Evolutionary conservation across 768 basidiomycete species (phyloP).

Genomic region (Rubroboletus pulcherrimus): DNA sequence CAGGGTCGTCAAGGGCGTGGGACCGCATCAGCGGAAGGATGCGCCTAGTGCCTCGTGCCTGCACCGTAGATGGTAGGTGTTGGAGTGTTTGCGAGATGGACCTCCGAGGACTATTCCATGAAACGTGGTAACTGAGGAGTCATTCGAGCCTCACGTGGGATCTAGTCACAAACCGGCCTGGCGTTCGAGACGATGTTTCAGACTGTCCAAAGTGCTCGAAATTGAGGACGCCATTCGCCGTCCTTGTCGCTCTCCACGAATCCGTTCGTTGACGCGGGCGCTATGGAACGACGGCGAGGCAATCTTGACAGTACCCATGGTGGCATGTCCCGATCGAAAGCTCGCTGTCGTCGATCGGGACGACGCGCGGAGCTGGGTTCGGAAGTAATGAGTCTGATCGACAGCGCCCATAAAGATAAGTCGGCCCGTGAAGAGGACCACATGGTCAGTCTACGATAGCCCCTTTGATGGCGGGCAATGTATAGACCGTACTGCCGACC

Average conservation of each 20-base stretch:
- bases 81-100: constrained; percentile 3
- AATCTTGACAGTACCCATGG: constrained; percentile 8
- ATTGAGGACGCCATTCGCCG: neutral
- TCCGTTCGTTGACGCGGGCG: neutral
- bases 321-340: constrained; percentile 20
- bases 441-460: neutral
- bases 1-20: constrained; percentile 29
- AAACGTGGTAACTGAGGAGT: constrained; percentile 7
- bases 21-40: constrained; percentile 19
- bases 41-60: constrained; percentile 29
- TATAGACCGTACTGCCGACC: neutral
- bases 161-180: neutral
- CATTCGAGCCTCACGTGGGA: constrained; percentile 11
- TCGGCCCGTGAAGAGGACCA: neutral
- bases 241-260: neutral
- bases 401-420: constrained; percentile 1
- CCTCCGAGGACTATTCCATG: constrained; percentile 31
- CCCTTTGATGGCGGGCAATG: neutral
- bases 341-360: constrained; percentile 18
- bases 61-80: constrained; percentile 11
- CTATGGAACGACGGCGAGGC: neutral
- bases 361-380: constrained; percentile 15
- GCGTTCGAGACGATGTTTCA: constrained; percentile 12
- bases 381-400: constrained; percentile 4
- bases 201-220: constrained; percentile 9